phyloP scores from a whole-genome alignment of 2,329 filamentous ascomycete species.

The Ophiostoma montium region DNA sequence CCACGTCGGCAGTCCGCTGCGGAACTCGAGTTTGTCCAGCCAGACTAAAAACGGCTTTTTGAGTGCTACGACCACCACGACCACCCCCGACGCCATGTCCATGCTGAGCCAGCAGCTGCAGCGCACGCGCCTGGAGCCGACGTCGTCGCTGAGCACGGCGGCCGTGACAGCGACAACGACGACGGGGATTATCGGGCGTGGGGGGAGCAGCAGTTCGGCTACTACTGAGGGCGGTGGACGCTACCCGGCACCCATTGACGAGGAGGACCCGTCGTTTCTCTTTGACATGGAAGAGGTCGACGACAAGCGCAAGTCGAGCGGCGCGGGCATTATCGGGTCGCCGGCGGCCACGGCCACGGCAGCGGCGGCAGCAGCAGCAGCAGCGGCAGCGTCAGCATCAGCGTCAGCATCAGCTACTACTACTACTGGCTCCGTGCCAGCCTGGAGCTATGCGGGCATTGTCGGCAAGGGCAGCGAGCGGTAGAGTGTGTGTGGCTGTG shows the following conservation, averaged over 20 bases:
- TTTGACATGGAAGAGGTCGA: slow-evolving; percentile 53
- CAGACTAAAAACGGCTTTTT: slow-evolving; percentile 20
- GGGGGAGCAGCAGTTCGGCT: slow-evolving; percentile 19
- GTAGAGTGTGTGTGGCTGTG: too few species aligned
- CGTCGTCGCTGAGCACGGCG: slow-evolving; percentile 17
- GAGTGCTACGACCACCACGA: background rate
- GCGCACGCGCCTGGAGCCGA: slow-evolving; percentile 36
- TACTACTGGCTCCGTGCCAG: slow-evolving; percentile 9
- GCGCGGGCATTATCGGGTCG: slow-evolving; percentile 3
- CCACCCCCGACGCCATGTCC: slow-evolving; percentile 26
- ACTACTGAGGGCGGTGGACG: slow-evolving; percentile 22
- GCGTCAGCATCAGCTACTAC: background rate
- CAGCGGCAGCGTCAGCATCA: slow-evolving; percentile 12
- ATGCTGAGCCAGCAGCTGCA: slow-evolving; percentile 49
- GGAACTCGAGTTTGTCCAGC: slow-evolving; percentile 45
- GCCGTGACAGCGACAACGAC: slow-evolving; percentile 19
- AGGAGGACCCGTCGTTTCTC: slow-evolving; percentile 49
- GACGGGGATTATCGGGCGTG: slow-evolving; percentile 16
- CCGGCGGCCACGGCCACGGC: slow-evolving; percentile 12
- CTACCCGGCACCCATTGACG: slow-evolving; percentile 51
- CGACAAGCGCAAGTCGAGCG: slow-evolving; percentile 20
- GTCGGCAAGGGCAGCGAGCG: slow-evolving; percentile 11
- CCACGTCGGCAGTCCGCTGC: slow-evolving; percentile 50
- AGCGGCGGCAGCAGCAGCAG: slow-evolving; percentile 6
- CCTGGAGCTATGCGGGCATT: slow-evolving; percentile 22